Evolutionary conservation across 164 flowering plant species (phyloP), one percentile per base, ranked within the genome.

Genomic region (Amborella trichopoda): DNA sequence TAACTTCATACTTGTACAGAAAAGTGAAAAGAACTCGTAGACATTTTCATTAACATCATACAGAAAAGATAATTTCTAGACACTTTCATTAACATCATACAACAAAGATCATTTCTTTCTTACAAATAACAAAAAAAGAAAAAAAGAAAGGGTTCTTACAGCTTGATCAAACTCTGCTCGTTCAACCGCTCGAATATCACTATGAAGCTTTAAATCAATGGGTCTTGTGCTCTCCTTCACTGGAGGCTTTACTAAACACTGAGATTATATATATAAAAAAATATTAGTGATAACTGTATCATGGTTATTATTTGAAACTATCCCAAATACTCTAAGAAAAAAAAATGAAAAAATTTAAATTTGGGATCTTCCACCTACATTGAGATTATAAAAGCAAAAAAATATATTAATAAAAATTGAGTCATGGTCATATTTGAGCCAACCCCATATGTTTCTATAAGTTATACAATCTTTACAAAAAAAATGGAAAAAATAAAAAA

Each of bases 101-200:
- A n/a, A n/a, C n/a, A n/a, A n/a, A n/a, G n/a, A n/a, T n/a, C n/a
- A n/a, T n/a, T n/a, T n/a, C n/a, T n/a, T n/a, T n/a, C n/a, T n/a
- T n/a, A n/a, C n/a, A n/a, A n/a, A n/a, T n/a, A n/a, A n/a, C n/a
- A n/a, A n/a, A n/a, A n/a, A n/a, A n/a, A n/a, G n/a, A n/a, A n/a
- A n/a, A n/a, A n/a, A n/a, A n/a, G n/a, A n/a, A 17, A 22, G 32
- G n/a, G 24, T 28, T 12, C 55, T 41, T 63, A 89, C 95, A 72
- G 80, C 79, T 13, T 78, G 71, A 46, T 93, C 95, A 52, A 93
- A 93, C 39, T 80, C 96, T 26, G 99, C 79, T 25, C 96, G 95
- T 43, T 84, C 95, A 20, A 65, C 74, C 18, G 96, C 96, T 49
- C 99, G 71, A 8, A 81, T 26, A 52, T 88, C 96, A 58, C 78